phyloP scores from a whole-genome alignment of 164 flowering plant genomes.

The Sedum album region DNA sequence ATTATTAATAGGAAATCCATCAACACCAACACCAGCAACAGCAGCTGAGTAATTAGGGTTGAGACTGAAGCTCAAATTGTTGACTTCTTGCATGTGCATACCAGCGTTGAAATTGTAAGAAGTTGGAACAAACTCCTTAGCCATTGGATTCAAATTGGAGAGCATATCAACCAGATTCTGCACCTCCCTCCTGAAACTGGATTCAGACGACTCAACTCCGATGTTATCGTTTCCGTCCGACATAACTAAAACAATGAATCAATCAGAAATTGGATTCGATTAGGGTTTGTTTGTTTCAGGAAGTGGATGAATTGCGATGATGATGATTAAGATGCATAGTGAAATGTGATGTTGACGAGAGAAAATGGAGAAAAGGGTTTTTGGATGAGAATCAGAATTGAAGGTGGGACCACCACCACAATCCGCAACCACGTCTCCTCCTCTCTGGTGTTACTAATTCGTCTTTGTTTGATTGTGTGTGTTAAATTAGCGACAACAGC shows the following conservation, averaged over 20 bases:
- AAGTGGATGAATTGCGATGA: not conserved
- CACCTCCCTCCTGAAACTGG: too few species aligned
- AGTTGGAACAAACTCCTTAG: conserved; percentile 55
- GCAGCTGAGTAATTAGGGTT: not conserved
- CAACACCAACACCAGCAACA: not conserved
- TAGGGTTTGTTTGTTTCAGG: too few species aligned
- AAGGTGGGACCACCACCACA: not conserved
- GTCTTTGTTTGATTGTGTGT: too few species aligned
- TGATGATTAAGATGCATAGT: not conserved
- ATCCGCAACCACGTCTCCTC: too few species aligned
- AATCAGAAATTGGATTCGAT: not conserved
- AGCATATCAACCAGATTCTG: conserved; percentile 50
- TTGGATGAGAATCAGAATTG: not conserved
- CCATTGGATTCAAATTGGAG: conserved; percentile 50
- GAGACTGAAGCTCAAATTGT: conserved; percentile 4
- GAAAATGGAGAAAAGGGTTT: not conserved
- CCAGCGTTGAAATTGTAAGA: conserved; percentile 15
- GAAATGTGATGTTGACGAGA: not conserved
- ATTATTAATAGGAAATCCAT: conserved; percentile 7
- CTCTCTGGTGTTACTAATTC: not conserved
- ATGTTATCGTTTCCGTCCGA: not conserved
- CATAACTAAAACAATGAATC: not conserved
- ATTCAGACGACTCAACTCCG: conserved; percentile 4
- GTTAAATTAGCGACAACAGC: too few species aligned
- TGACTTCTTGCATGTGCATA: conserved; percentile 11